Percentiles rank a stretch among this genome's conserved stretches.
Evolutionary conservation across 108 stramenopile genomes (phyloP).

Genomic region (Ochromonas danica): DNA sequence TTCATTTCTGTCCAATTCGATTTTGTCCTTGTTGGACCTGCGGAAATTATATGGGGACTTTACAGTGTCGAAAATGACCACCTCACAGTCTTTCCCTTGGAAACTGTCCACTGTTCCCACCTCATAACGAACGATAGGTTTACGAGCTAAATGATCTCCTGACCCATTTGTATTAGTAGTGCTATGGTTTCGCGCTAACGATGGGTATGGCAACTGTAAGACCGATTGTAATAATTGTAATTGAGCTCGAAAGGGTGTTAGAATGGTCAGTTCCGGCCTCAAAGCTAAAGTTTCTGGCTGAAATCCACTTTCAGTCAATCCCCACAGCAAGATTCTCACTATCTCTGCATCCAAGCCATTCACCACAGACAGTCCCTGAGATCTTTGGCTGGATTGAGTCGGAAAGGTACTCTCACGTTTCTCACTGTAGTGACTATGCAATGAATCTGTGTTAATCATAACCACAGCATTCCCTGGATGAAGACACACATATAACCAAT

Average conservation of each 20-base stretch:
- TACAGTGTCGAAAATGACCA: slow-evolving; percentile 7
- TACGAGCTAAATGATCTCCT: no score
- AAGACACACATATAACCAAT: slow-evolving; percentile 59
- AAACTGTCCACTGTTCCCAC: slow-evolving; percentile 57
- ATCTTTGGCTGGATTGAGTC: no score
- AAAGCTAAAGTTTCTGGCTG: no score
- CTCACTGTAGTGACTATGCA: no score
- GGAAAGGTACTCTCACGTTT: no score
- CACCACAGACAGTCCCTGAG: no score
- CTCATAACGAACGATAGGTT: slow-evolving; percentile 39
- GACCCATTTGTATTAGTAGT: neutral
- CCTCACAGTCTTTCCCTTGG: slow-evolving; percentile 53
- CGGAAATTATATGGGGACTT: slow-evolving; percentile 42
- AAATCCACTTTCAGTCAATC: no score
- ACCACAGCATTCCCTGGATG: slow-evolving; percentile 70
- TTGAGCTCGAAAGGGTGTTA: slow-evolving; percentile 80
- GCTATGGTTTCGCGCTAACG: neutral
- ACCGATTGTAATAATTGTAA: slow-evolving; percentile 48
- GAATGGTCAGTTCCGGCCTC: neutral
- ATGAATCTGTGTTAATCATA: slow-evolving; percentile 81
- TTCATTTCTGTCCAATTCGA: slow-evolving; percentile 27
- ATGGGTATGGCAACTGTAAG: no score
- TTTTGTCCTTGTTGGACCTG: slow-evolving; percentile 51
- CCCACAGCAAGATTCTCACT: no score
- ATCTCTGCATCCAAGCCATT: no score